phyloP scores from a whole-genome alignment of 306 rosid genomes.

The Alnus rubra region DNA sequence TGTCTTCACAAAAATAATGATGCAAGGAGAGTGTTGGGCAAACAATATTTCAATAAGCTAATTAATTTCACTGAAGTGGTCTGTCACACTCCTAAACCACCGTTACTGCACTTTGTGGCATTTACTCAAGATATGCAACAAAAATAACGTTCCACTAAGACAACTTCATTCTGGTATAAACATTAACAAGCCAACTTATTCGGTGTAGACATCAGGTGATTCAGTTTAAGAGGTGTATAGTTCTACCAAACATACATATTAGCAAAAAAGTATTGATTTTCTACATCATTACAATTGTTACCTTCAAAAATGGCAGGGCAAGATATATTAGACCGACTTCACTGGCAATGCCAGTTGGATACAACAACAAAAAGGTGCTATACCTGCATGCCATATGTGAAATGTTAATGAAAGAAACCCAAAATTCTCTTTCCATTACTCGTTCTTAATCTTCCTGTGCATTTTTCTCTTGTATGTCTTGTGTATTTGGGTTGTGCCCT shows the following conservation, averaged over 20 bases:
- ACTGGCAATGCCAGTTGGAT: constrained; percentile 64
- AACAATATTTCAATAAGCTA: not conserved
- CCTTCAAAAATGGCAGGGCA: constrained; percentile 75
- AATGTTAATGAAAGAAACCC: not conserved
- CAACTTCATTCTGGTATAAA: not conserved
- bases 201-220: not conserved
- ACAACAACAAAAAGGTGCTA: constrained; percentile 66
- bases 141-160: not conserved
- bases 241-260: not conserved
- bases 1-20: not conserved
- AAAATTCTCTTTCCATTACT: not conserved
- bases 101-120: not conserved
- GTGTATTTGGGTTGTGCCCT: too few relatives aligned
- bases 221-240: not conserved
- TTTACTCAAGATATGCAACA: not conserved
- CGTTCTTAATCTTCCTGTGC: too few relatives aligned
- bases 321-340: constrained; percentile 70
- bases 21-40: not conserved
- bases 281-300: constrained; percentile 24
- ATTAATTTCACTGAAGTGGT: not conserved
- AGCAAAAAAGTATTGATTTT: not conserved
- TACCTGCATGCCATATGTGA: constrained; percentile 49
- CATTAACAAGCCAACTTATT: not conserved
- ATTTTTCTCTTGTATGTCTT: too few relatives aligned
- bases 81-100: not conserved